These are phyloP conservation scores for Teunomyces funiuensis DNA, from an alignment of 805 yeast species.

Conservation along the genomic window DNA sequence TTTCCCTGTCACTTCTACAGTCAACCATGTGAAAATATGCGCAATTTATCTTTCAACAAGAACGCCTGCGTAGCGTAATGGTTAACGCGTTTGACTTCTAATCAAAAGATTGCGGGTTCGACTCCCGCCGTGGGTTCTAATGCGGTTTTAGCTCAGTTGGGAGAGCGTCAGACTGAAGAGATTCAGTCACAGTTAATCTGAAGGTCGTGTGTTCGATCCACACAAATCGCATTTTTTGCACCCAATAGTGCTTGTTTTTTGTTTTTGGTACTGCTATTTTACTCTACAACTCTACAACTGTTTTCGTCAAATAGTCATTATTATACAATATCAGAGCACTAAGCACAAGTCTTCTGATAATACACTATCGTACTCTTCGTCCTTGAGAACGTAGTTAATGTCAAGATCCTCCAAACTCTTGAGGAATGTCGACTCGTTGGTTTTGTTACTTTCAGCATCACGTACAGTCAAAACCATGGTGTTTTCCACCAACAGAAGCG, in stretches of 20 bases:
- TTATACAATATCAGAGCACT: conserved; percentile 1
- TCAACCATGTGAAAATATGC: neutral
- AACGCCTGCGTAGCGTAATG: conserved; percentile 21
- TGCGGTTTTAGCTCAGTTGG: conserved; percentile 38
- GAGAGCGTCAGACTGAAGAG: conserved; percentile 40
- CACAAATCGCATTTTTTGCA: conserved; percentile 24
- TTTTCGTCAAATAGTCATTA: neutral
- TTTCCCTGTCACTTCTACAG: too few species aligned
- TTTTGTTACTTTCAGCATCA: neutral
- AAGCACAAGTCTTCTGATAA: neutral
- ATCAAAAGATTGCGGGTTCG: conserved; percentile 26
- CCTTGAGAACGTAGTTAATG: neutral
- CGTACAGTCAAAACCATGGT: conserved; percentile 16
- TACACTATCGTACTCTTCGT: neutral
- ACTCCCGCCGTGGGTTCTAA: conserved; percentile 21
- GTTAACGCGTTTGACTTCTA: conserved; percentile 26
- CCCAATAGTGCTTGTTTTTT: too few species aligned
- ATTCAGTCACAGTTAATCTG: conserved; percentile 28
- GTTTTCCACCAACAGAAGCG: conserved; percentile 21
- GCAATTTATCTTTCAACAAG: too few species aligned
- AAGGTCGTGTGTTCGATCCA: conserved; percentile 34
- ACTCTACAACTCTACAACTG: too few species aligned
- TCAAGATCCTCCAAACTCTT: neutral
- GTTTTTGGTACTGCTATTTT: too few species aligned
- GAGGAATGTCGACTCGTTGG: neutral